Evolutionary conservation across 2,329 filamentous ascomycete species (phyloP), one percentile per base, ranked within the genome.

Genomic region (Ceratocystiopsis sp.): DNA sequence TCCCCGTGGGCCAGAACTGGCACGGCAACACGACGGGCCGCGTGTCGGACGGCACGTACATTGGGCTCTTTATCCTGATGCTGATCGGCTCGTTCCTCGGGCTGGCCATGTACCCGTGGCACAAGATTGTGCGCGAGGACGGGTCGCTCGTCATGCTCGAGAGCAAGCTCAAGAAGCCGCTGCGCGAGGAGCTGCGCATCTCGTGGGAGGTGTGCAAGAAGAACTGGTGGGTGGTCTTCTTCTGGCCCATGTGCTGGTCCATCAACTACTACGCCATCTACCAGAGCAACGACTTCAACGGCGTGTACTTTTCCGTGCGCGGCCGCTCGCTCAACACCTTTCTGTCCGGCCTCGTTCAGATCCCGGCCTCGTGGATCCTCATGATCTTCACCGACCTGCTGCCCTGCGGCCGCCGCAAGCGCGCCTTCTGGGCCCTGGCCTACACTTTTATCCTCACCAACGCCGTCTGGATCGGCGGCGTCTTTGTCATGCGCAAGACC

Each of bases 11-110:
- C 34, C 51, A 43, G 37, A 43, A 43, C 19, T 43, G 42, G 42
- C 21, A 43, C 33, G 21, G 18, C 5, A 19, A 15, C 8, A 15
- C n/a, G 16, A 34, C 12, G 13, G 42, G 44, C 11, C 12, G 33
- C 13, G 53, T 55, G 10, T 49, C 49, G 8, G 51, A 48, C 16
- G 50, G 48, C 14, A 49, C 52, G 6, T 55, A 55, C 44, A 44
- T 51, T 18, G 51, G 49, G 41, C 50, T 55, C 42, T 45, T 55
- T 37, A 45, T 55, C 41, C 51, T 54, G 43, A 50, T 51, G 50
- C 38, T 50, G 34, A 46, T 48, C 4, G 40, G 48, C 32, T 44
- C 49, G 13, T 37, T 43, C 15, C 39, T 46, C 17, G 46, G 45
- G 36, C 46, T 49, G 42, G 37, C 51, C 2, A 42, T 52, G 32